These are phyloP conservation scores for Acanthamoeba culbertsoni DNA, from an alignment of 208 protist genomes.

Conservation along the genomic window DNA sequence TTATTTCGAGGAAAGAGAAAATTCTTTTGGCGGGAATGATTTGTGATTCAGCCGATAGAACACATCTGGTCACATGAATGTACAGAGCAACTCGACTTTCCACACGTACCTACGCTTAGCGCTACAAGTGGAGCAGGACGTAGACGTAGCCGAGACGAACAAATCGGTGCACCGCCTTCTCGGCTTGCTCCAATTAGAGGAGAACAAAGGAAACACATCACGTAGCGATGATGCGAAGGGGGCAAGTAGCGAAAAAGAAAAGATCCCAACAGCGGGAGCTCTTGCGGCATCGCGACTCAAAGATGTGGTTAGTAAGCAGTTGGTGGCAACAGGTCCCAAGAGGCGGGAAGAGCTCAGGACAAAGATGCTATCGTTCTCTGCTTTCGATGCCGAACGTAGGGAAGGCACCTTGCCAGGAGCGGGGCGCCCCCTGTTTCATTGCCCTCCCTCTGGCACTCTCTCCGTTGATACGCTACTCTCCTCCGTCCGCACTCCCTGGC, in stretches of 20 bases:
- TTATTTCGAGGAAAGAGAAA: no score
- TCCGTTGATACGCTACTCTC: not conserved
- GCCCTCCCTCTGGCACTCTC: not conserved
- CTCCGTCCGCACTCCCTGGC: constrained; percentile 23
- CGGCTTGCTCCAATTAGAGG: not conserved
- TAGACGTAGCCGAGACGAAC: not conserved
- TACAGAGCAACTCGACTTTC: not conserved
- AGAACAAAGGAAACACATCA: not conserved
- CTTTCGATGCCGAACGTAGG: not conserved
- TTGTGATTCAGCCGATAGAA: not conserved
- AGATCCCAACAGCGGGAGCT: not conserved
- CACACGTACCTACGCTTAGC: not conserved
- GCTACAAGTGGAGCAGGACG: not conserved
- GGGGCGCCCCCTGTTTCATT: not conserved
- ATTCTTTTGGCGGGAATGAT: not conserved
- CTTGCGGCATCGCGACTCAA: not conserved
- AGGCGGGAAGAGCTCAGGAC: not conserved
- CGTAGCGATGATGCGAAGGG: not conserved
- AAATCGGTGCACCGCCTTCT: not conserved
- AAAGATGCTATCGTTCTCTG: not conserved
- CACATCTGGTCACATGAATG: not conserved
- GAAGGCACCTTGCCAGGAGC: not conserved
- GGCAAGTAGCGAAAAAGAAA: no score
- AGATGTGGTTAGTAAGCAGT: not conserved
- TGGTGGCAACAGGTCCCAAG: not conserved